Base-by-base conservation (phyloP, 1,284 basidiomycete species). In the Ustilago cynodontis region DNA sequence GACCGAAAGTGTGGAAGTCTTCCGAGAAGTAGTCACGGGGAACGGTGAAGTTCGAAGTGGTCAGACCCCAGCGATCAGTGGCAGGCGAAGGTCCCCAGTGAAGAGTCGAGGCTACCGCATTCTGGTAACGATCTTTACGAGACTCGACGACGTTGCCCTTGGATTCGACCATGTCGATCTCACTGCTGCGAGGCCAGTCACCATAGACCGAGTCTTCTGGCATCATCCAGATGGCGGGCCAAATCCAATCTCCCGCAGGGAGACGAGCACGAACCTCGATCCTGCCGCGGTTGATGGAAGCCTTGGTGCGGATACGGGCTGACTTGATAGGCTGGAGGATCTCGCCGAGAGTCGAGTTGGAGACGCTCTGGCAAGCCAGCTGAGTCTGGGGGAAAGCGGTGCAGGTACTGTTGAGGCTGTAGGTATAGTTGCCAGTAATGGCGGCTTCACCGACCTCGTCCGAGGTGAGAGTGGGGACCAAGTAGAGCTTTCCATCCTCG, bases 211-310 rank as follows among this genome's bases (percentile, higher is more conserved):
- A 70, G 39, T 79, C 66, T 33, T 91, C 90, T 18, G 93, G 93
- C 81, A 94, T 88, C 93, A 95, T 93, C 91, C 92, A 93, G 64
- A 95, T 91, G 1, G 65, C 92, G 89, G 79, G 94, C 93, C 93
- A 94, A 57, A 94, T 86, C 93, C 92, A 91, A 75, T 90, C 90
- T 45, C 79, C 79, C 50, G 89, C 89, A 28, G 94, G 93, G 72
- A 93, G 89, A 86, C 91, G 92, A 7, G 94, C 94, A 52, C 88
- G 87, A 56, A 95, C 92, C 85, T 94, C 93, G 59, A 95, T 91
- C 68, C 90, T 90, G 20, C 93, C 93, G 81, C 91, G 95, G 78
- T 88, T 89, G 86, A 95, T 92, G 77, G 89, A 62, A 71, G 89
- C 89, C 81, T 90, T 88, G 20, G 93, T 94, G 68, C 89, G 92